These are phyloP conservation scores for Candida frijolesensis DNA, from an alignment of 1,139 yeast genomes.

Conservation along the genomic window DNA sequence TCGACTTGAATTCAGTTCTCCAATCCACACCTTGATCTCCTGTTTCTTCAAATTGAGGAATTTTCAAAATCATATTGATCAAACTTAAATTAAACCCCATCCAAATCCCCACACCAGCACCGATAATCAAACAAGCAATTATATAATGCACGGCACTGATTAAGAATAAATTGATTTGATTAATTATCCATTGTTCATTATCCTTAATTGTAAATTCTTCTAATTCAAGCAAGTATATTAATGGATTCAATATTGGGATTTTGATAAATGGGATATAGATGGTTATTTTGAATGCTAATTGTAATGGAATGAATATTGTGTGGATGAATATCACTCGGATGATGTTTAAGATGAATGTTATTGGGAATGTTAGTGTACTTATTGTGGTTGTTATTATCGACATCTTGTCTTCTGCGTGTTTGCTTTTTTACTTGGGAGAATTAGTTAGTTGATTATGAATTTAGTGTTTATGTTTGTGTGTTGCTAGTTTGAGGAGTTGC, in stretches of 20 bases:
- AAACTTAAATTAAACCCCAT: constrained; percentile 15
- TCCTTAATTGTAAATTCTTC: constrained; percentile 10
- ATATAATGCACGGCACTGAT: constrained; percentile 15
- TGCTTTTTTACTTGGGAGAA: background rate
- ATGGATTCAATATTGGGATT: constrained; percentile 15
- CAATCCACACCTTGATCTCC: background rate
- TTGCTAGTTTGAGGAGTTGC: background rate
- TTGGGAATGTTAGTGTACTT: constrained; percentile 11
- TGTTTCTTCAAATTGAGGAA: background rate
- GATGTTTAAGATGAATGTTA: constrained; percentile 7
- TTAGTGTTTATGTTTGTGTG: background rate
- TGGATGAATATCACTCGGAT: constrained; percentile 12
- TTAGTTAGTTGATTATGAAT: background rate
- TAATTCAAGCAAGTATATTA: constrained; percentile 15
- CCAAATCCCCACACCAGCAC: constrained; percentile 14
- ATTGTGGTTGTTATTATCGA: constrained; percentile 5
- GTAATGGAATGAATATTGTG: constrained; percentile 13
- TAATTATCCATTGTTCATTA: constrained; percentile 12
- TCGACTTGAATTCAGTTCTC: no score
- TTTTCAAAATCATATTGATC: constrained; percentile 9
- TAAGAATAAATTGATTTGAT: constrained; percentile 14
- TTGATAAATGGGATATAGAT: constrained; percentile 16
- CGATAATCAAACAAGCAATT: constrained; percentile 15
- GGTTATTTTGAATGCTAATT: constrained; percentile 11
- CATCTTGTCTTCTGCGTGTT: background rate